Conservation (phyloP, 805 yeast genomes). For the Metschnikowia aberdeeniae region DNA sequence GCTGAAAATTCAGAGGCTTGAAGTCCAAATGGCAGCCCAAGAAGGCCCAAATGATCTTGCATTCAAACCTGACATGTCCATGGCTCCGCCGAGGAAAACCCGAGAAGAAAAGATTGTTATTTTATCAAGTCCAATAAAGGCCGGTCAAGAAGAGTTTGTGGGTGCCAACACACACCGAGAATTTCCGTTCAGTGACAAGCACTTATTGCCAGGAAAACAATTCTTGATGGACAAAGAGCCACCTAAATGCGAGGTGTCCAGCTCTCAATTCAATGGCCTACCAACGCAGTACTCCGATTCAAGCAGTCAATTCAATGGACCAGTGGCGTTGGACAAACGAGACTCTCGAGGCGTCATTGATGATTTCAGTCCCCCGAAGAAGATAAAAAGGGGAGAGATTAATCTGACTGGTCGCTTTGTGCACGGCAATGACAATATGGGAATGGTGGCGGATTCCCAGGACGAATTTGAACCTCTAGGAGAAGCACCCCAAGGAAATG, state of each 20-base stretch:
- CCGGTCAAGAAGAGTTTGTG: neutral
- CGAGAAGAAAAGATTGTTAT: conserved; percentile 6
- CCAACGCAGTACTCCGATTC: conserved; percentile 21
- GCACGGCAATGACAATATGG: neutral
- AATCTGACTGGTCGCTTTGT: conserved; percentile 1
- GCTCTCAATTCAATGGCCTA: conserved; percentile 18
- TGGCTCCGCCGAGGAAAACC: conserved; percentile 5
- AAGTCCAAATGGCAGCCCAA: neutral
- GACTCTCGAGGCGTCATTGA: conserved; percentile 1
- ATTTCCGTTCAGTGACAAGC: no score
- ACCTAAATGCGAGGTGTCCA: conserved; percentile 10
- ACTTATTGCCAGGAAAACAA: neutral
- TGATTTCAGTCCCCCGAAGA: conserved; percentile 1
- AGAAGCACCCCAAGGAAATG: neutral
- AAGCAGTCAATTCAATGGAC: conserved; percentile 7
- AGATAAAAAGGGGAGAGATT: neutral
- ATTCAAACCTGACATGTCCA: conserved; percentile 3
- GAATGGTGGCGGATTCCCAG: conserved; percentile 17
- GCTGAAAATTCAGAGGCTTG: conserved; percentile 5
- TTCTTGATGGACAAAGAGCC: conserved; percentile 1
- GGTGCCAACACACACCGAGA: no score
- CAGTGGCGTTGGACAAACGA: neutral
- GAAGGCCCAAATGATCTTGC: conserved; percentile 2
- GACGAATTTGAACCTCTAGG: conserved; percentile 18
- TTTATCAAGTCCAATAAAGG: conserved; percentile 16